Evolutionary conservation across 1,139 yeast genomes (phyloP).

Genomic region (Protomyces macrosporus): DNA sequence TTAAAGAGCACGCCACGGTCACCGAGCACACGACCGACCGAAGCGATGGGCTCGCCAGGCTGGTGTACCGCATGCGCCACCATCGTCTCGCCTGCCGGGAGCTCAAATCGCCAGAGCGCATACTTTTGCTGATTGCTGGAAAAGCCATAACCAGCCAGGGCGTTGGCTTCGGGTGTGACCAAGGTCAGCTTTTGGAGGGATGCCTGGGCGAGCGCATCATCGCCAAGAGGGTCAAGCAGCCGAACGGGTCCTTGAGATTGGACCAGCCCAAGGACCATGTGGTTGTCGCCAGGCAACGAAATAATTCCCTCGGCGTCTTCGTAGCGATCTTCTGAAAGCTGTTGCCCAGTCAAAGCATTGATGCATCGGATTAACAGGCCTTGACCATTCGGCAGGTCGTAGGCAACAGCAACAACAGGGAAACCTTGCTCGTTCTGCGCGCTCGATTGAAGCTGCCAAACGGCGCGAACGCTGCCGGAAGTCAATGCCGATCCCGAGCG

Average conservation of each 20-base stretch:
- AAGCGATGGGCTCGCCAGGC: slow-evolving; percentile 46
- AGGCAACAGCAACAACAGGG: slow-evolving; percentile 10
- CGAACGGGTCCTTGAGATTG: neutral
- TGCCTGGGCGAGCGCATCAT: neutral
- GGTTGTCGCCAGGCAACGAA: neutral
- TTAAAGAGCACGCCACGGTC: slow-evolving; percentile 77
- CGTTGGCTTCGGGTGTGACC: neutral
- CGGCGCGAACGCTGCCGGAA: too few relatives aligned
- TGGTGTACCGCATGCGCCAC: neutral
- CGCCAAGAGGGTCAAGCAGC: neutral
- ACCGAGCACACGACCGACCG: slow-evolving; percentile 66
- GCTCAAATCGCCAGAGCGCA: slow-evolving; percentile 42
- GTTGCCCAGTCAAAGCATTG: neutral
- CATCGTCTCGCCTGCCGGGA: slow-evolving; percentile 34
- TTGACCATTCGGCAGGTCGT: slow-evolving; percentile 7
- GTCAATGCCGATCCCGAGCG: neutral
- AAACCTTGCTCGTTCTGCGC: neutral
- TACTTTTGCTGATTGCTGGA: slow-evolving; percentile 33
- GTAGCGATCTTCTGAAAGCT: neutral
- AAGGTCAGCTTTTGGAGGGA: neutral
- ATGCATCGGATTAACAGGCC: neutral
- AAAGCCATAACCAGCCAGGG: neutral
- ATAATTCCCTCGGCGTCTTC: neutral
- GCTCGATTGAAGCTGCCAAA: neutral
- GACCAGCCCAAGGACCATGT: too few relatives aligned